phyloP scores from a whole-genome alignment of 2,329 filamentous ascomycete species.

The Didymella segeticola region DNA sequence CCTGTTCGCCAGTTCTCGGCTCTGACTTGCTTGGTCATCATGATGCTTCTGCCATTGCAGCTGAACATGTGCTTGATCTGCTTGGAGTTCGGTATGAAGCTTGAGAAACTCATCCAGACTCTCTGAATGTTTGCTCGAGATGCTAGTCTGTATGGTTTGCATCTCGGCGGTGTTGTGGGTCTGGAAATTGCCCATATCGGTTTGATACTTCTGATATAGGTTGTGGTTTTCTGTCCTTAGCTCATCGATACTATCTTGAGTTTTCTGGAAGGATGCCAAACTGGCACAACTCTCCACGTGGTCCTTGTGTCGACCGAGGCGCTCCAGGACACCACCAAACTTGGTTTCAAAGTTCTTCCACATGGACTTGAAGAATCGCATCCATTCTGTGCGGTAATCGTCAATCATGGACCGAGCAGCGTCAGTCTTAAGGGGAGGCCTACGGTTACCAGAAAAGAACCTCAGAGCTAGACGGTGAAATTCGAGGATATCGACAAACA shows the following conservation, averaged over 20 bases:
- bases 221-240: background rate
- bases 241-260: background rate
- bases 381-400: constrained; percentile 32
- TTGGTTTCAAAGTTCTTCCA: constrained; percentile 40
- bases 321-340: constrained; percentile 38
- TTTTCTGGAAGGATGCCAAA: background rate
- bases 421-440: no score
- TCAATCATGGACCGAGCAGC: no score
- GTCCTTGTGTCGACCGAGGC: constrained; percentile 33
- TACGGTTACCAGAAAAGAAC: constrained; percentile 33
- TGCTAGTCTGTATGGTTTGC: no score
- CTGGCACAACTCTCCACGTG: constrained; percentile 33
- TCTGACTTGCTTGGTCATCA: no score
- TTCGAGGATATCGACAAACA: constrained; percentile 50
- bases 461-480: constrained; percentile 48
- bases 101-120: no score
- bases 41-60: no score
- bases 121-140: no score
- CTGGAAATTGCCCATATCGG: no score
- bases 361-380: constrained; percentile 28
- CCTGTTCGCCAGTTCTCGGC: no score
- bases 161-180: no score
- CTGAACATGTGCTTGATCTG: no score
- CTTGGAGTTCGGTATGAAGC: no score
- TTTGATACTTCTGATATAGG: background rate